phyloP scores from a whole-genome alignment of 176 grass and related monocot genomes.

The Bolboschoenus planiculmis region DNA sequence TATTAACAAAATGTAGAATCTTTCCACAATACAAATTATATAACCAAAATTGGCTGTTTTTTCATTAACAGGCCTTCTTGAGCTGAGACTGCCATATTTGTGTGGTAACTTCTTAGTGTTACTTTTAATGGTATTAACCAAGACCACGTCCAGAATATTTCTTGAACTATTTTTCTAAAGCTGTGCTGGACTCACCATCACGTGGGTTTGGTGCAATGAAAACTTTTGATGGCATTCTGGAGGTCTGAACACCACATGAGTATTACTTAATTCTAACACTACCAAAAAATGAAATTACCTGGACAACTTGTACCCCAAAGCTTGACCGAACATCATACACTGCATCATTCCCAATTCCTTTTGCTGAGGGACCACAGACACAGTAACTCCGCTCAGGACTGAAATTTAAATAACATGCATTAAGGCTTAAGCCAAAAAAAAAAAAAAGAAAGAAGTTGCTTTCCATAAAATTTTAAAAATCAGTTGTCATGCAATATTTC shows the following conservation, averaged over 20 bases:
- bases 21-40: background rate
- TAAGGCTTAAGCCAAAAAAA: background rate
- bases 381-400: slow-evolving; percentile 95
- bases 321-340: slow-evolving; percentile 87
- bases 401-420: slow-evolving; percentile 33
- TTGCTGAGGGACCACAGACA: slow-evolving; percentile 70
- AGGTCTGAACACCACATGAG: background rate
- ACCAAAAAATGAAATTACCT: slow-evolving; percentile 43
- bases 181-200: background rate
- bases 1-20: background rate
- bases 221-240: background rate
- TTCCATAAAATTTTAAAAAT: background rate
- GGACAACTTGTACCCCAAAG: slow-evolving; percentile 86
- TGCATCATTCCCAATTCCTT: slow-evolving; percentile 61
- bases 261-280: background rate
- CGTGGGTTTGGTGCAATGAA: background rate
- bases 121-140: background rate
- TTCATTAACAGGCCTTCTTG: background rate
- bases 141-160: background rate
- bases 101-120: background rate
- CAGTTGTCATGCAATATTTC: background rate
- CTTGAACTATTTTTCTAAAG: background rate
- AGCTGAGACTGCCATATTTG: background rate
- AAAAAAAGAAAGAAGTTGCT: background rate
- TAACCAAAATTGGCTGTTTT: background rate